Conservation (phyloP, 306 rosid genomes). For the Inga leiocalycina region DNA sequence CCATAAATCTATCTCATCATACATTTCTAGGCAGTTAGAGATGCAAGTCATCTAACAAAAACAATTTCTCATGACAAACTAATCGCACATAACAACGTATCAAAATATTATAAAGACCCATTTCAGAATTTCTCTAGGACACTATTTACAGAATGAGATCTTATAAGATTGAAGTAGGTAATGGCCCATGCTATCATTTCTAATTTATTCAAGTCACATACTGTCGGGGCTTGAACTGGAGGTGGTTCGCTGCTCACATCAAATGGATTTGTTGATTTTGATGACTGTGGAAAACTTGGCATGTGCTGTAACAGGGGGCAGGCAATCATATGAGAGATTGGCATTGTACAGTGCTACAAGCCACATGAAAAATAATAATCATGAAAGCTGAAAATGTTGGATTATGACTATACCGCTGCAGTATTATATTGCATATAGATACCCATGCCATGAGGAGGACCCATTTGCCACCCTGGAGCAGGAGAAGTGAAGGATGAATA, state of each 20-base stretch:
- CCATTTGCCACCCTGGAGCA: constrained; percentile 79
- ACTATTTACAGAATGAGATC: neutral
- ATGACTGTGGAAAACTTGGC: constrained; percentile 56
- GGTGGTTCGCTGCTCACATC: constrained; percentile 59
- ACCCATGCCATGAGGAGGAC: constrained; percentile 72
- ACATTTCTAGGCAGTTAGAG: neutral
- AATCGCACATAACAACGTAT: neutral
- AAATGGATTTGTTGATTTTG: constrained; percentile 80
- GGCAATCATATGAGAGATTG: constrained; percentile 35
- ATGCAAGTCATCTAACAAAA: neutral
- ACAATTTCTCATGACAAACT: neutral
- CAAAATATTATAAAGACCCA: constrained; percentile 13
- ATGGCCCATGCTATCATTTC: constrained; percentile 22
- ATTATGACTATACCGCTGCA: constrained; percentile 55
- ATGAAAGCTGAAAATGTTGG: constrained; percentile 31
- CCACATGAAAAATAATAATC: constrained; percentile 28
- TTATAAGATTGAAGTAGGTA: constrained; percentile 6
- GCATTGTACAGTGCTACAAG: constrained; percentile 27
- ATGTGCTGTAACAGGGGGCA: constrained; percentile 60
- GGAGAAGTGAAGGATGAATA: constrained; percentile 63
- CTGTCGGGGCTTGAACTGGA: constrained; percentile 60
- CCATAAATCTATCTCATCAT: neutral
- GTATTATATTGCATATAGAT: constrained; percentile 62
- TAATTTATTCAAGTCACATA: constrained; percentile 46
- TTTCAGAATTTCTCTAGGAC: neutral